Percentiles rank a stretch among this genome's conserved stretches.
Evolutionary conservation across 257 asterid species (phyloP).

Genomic region (Handroanthus guayacan): DNA sequence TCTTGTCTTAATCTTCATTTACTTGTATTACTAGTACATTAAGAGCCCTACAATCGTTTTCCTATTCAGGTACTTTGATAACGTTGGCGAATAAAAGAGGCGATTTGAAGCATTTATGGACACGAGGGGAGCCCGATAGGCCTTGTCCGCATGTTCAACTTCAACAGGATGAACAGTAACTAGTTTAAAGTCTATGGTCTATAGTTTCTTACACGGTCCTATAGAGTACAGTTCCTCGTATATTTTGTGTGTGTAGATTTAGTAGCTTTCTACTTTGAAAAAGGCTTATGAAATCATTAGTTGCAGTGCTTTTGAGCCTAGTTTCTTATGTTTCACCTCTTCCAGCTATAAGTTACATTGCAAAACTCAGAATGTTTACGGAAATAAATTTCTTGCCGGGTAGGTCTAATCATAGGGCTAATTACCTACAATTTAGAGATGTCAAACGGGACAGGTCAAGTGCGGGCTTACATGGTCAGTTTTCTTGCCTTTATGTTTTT

Average conservation of each 20-base stretch:
- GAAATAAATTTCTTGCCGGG: no score
- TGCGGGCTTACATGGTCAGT: no score
- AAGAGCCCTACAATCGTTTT: not conserved
- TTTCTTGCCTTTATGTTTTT: no score
- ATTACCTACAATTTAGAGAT: no score
- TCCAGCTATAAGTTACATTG: no score
- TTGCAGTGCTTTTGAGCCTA: no score
- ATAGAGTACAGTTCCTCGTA: not conserved
- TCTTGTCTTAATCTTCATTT: not conserved
- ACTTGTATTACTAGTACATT: not conserved
- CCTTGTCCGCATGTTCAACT: slow-evolving; percentile 78
- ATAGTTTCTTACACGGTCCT: slow-evolving; percentile 6
- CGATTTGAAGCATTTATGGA: slow-evolving; percentile 72
- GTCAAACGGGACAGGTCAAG: no score
- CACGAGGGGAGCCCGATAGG: slow-evolving; percentile 69
- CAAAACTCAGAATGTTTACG: no score
- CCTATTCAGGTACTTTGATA: slow-evolving; percentile 68
- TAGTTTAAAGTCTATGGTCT: not conserved
- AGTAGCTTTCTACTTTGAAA: not conserved
- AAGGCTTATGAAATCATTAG: no score
- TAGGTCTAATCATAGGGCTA: no score
- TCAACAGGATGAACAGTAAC: slow-evolving; percentile 36
- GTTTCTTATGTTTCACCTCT: no score
- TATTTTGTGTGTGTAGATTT: slow-evolving; percentile 18
- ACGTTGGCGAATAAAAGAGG: slow-evolving; percentile 72